Evolutionary conservation across 495 filamentous ascomycete genomes (phyloP).

Genomic region (Chaetomium fimeti): DNA sequence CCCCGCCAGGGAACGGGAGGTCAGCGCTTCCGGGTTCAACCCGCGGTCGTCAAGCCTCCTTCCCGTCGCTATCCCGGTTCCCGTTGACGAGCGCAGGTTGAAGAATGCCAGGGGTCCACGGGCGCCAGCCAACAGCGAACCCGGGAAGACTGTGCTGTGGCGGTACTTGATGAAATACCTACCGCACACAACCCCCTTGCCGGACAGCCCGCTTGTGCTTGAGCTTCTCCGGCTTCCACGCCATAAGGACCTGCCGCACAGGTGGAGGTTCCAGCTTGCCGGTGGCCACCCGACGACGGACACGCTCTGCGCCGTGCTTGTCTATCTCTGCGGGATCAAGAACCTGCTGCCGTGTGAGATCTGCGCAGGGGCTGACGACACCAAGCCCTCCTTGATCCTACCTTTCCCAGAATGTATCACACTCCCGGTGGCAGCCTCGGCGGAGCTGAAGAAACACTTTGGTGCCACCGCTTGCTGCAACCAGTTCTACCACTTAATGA

Average conservation of each 20-base stretch:
- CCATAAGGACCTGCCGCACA: constrained; percentile 6
- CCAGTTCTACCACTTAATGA: background rate
- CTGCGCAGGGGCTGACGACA: constrained; percentile 1
- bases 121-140: background rate
- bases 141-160: background rate
- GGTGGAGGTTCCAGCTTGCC: constrained; percentile 16
- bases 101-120: background rate
- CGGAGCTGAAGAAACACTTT: constrained; percentile 1
- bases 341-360: background rate
- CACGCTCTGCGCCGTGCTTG: constrained; percentile 15
- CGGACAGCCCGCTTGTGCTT: background rate
- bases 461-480: constrained; percentile 2
- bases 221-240: constrained; percentile 14
- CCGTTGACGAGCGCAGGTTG: background rate
- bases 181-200: background rate
- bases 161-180: constrained; percentile 4
- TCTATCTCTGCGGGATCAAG: constrained; percentile 15
- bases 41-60: background rate
- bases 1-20: background rate
- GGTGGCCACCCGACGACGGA: constrained; percentile 3
- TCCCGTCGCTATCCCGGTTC: background rate
- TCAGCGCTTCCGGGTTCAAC: background rate
- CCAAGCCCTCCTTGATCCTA: background rate
- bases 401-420: constrained; percentile 3
- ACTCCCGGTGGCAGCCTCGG: background rate